Evolutionary conservation across 2,329 filamentous ascomycete genomes (phyloP), one percentile per base, ranked within the genome.

Genomic region (Diaporthe destruens): DNA sequence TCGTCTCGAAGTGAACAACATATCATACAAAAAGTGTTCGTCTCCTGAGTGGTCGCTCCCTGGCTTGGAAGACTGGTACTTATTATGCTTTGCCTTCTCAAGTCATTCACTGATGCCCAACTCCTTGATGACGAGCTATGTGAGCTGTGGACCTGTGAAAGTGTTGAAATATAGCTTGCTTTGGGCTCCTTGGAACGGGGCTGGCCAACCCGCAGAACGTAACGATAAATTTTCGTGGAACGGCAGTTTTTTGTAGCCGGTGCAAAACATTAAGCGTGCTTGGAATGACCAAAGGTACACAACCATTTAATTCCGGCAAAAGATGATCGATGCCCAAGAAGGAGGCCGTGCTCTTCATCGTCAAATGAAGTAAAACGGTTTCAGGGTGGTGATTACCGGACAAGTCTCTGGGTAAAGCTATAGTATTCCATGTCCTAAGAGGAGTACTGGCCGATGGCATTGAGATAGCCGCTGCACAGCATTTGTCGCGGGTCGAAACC

Each of bases 401-500:
- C n/a, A 34, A 49, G 3, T 6, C 23, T 6, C 18, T 47, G 11
- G 42, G 2, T 8, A 23, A 2, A 29, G 12, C 11, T 63, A 9
- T 18, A 9, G 14, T 3, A 29, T 36, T 8, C 25, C 53, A n/a
- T 12, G 23, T 61, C 44, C 53, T 74, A 75, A 8, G 12, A 57
- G 14, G 74, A 25, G 44, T 55, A 51, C 51, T 71, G 67, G 44
- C 57, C 66, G 39, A 74, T 69, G 47, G 75, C 74, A 61, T 76
- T 75, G 67, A 86, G 77, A 61, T 85, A 86, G 8, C 84, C 84
- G 8, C 71, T 74, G 39, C 81, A 80, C 42, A 84, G 79, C 57
- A 85, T 76, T 11, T 77, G 75, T 23, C 81, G 77, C 23, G 83
- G 83, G 57, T 85, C 81, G 71, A 85, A 85, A 0, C 83, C 84